A percentile compares a stretch with the other conserved stretches of the same genome.
These are phyloP conservation scores for Blastobotrys aristatus DNA, from an alignment of 1,139 yeast genomes.

Conservation along the genomic window DNA sequence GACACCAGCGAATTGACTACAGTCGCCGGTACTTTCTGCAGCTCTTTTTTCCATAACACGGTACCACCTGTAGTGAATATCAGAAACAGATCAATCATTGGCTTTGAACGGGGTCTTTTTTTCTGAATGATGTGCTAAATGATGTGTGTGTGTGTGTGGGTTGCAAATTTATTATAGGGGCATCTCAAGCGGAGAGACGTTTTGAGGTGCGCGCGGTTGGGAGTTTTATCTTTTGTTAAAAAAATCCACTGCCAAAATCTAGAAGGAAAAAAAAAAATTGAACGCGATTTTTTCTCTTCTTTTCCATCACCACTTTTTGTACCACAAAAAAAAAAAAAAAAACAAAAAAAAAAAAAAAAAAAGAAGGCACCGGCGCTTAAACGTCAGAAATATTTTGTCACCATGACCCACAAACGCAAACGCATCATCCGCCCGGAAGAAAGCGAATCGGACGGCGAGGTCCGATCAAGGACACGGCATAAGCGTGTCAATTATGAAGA, in stretches of 20 bases:
- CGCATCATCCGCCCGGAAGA: constrained; percentile 13
- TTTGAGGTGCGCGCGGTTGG: no score
- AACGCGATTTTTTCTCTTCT: neutral
- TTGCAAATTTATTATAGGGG: no score
- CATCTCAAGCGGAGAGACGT: no score
- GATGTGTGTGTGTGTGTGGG: neutral
- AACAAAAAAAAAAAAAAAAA: neutral
- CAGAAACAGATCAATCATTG: constrained; percentile 52
- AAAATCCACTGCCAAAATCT: neutral
- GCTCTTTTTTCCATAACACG: constrained; percentile 49
- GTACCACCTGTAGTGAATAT: constrained; percentile 55
- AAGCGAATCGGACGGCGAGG: constrained; percentile 10
- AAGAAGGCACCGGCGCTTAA: neutral
- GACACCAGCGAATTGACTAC: constrained; percentile 49
- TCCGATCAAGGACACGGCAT: constrained; percentile 11
- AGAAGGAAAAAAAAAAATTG: neutral
- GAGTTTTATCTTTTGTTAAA: neutral
- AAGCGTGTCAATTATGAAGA: constrained; percentile 19
- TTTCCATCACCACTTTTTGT: neutral
- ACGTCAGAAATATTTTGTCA: neutral
- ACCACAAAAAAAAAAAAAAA: neutral
- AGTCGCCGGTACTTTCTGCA: constrained; percentile 25
- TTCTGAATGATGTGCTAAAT: neutral
- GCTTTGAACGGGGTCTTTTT: neutral
- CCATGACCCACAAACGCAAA: constrained; percentile 11